A percentile compares a stretch with the other conserved stretches of the same genome.
Conservation (phyloP, 768 basidiomycete species). For the Lactifluus piperatus region DNA sequence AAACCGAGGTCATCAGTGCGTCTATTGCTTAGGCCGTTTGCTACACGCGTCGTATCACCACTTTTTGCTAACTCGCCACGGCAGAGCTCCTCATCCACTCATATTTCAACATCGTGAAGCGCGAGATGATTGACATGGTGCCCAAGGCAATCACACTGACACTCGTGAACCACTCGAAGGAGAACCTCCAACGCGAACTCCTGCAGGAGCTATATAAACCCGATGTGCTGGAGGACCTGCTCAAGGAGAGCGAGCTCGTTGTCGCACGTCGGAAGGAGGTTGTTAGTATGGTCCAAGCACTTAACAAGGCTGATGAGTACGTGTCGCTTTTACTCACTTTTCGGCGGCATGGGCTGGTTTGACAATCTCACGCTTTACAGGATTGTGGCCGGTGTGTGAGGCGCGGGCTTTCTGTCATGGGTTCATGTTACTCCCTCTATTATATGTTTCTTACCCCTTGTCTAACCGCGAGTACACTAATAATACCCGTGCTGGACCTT, state of each 20-base stretch:
- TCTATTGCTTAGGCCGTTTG: conserved; percentile 18
- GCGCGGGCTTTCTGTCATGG: not conserved
- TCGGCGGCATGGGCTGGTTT: not conserved
- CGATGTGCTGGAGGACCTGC: conserved; percentile 86
- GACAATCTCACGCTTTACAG: conserved; percentile 27
- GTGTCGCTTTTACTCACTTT: conserved; percentile 27
- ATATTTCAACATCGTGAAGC: conserved; percentile 97
- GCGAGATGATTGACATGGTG: conserved; percentile 99
- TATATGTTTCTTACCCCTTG: conserved; percentile 2
- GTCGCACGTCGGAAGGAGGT: conserved; percentile 91
- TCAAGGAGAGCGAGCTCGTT: conserved; percentile 91
- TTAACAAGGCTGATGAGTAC: conserved; percentile 95
- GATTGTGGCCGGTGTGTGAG: conserved; percentile 55
- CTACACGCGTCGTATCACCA: not conserved
- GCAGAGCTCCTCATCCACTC: conserved; percentile 91
- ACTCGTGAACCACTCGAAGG: conserved; percentile 88
- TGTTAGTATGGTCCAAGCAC: conserved; percentile 82
- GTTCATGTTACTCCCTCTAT: not conserved
- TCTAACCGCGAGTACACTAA: conserved; percentile 19
- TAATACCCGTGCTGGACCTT: conserved; percentile 17
- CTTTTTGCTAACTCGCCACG: not conserved
- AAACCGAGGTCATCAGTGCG: conserved; percentile 99
- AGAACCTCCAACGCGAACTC: conserved; percentile 88
- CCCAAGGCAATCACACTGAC: conserved; percentile 92
- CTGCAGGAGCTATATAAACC: conserved; percentile 96